Conservation (phyloP, 73 alveolate genomes). For the Durusdinium trenchii region DNA sequence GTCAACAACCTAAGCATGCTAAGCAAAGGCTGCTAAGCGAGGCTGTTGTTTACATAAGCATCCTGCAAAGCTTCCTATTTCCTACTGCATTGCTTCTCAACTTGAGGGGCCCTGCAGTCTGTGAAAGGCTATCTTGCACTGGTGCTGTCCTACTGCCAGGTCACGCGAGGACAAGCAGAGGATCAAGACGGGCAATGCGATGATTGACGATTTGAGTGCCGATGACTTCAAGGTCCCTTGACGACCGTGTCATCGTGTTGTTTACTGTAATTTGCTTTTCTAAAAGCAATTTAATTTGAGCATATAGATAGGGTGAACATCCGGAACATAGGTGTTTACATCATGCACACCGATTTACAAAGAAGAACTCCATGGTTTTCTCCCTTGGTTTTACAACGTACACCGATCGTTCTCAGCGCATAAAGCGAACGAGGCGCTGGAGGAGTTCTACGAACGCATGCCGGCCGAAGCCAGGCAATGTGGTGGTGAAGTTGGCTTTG, state of each 20-base stretch:
- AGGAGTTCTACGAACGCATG: conserved; percentile 90
- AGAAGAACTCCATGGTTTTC: not conserved
- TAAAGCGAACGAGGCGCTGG: conserved; percentile 27
- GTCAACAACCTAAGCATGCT: not conserved
- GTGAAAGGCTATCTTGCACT: not conserved
- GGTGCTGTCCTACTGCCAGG: too few relatives aligned
- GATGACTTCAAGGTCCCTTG: conserved; percentile 54
- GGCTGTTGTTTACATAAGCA: too few relatives aligned
- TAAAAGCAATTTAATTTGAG: too few relatives aligned
- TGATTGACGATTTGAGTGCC: conserved; percentile 59
- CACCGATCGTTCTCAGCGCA: not conserved
- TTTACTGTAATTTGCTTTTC: too few relatives aligned
- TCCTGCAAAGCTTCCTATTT: not conserved
- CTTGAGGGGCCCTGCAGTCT: not conserved
- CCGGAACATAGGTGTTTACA: not conserved
- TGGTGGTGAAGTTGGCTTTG: not conserved
- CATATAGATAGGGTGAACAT: not conserved
- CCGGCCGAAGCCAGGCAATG: conserved; percentile 72
- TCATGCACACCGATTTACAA: not conserved
- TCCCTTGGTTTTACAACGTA: not conserved
- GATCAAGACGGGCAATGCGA: conserved; percentile 66
- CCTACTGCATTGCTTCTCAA: not conserved
- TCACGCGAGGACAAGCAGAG: conserved; percentile 49
- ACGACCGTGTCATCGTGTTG: too few relatives aligned
- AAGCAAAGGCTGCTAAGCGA: too few relatives aligned